phyloP scores from a whole-genome alignment of 139 green algal genomes.

The Chlorella ohadii region DNA sequence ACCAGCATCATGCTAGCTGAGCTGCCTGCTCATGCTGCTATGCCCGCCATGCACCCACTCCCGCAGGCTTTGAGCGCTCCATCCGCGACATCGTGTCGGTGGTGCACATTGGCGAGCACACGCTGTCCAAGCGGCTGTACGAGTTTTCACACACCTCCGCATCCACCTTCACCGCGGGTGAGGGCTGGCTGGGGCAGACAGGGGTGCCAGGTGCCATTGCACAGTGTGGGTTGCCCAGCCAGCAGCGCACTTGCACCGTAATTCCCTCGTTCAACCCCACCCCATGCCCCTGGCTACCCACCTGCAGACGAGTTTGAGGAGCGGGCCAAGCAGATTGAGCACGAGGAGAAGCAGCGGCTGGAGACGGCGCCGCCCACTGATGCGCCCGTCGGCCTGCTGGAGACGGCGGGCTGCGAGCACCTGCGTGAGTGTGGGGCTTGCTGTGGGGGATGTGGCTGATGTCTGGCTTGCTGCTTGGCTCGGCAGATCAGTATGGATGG shows the following conservation, averaged over 20 bases:
- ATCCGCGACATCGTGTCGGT: slow-evolving; percentile 82
- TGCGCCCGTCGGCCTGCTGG: slow-evolving; percentile 5
- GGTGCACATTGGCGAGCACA: slow-evolving; percentile 94
- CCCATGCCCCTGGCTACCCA: background rate
- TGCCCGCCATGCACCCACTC: background rate
- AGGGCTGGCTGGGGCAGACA: background rate
- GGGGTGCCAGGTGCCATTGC: too few relatives aligned
- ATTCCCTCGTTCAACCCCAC: too few relatives aligned
- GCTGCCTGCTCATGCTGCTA: background rate
- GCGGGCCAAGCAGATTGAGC: slow-evolving; percentile 14
- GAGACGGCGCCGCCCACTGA: background rate
- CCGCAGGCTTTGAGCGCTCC: slow-evolving; percentile 64
- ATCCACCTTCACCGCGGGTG: slow-evolving; percentile 60
- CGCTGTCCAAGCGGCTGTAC: slow-evolving; percentile 82
- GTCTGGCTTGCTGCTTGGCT: background rate
- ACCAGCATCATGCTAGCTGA: too few relatives aligned
- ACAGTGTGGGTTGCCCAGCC: too few relatives aligned
- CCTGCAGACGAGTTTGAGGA: slow-evolving; percentile 29
- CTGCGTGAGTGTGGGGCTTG: slow-evolving; percentile 4
- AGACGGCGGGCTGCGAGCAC: slow-evolving; percentile 37
- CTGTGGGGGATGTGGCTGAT: background rate
- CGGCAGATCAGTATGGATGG: too few relatives aligned
- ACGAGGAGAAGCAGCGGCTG: background rate
- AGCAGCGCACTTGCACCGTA: too few relatives aligned
- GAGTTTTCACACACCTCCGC: slow-evolving; percentile 83